Percentiles rank a stretch among this genome's conserved stretches.
These are phyloP conservation scores for Quercus ilex DNA, from an alignment of 306 rosid genomes.

Conservation along the genomic window DNA sequence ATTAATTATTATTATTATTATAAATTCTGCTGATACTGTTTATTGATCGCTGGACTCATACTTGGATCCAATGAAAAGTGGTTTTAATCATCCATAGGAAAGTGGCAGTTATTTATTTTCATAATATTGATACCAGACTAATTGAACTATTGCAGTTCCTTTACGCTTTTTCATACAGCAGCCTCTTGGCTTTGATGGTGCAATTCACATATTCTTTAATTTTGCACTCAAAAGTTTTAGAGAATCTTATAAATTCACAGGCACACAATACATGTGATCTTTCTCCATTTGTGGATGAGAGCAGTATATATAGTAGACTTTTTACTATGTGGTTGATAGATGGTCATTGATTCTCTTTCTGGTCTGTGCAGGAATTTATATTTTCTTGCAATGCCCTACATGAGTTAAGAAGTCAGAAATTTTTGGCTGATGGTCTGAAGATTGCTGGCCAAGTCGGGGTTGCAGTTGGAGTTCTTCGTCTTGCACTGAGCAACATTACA, in stretches of 20 bases:
- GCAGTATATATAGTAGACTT: background rate
- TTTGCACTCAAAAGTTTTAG: background rate
- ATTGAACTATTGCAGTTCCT: background rate
- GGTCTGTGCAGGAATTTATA: slow-evolving; percentile 56
- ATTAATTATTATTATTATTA: background rate
- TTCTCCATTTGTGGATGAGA: background rate
- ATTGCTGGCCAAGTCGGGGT: slow-evolving; percentile 46
- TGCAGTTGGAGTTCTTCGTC: slow-evolving; percentile 59
- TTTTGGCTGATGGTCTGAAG: slow-evolving; percentile 53
- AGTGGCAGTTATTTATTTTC: background rate
- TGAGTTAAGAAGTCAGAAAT: slow-evolving; percentile 50
- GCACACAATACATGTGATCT: background rate
- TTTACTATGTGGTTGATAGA: background rate
- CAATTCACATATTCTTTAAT: background rate
- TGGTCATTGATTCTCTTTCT: slow-evolving; percentile 8
- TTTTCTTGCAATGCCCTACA: slow-evolving; percentile 51
- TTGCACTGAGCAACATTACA: slow-evolving; percentile 33
- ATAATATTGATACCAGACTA: background rate
- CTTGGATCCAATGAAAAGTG: background rate
- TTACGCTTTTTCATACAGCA: background rate
- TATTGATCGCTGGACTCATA: background rate
- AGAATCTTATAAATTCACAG: background rate
- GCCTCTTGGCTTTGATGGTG: background rate
- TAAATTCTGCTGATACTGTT: background rate
- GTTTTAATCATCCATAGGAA: background rate